phyloP scores from a whole-genome alignment of 108 stramenopile species.

The Pseudonitzschia delicatissima region DNA sequence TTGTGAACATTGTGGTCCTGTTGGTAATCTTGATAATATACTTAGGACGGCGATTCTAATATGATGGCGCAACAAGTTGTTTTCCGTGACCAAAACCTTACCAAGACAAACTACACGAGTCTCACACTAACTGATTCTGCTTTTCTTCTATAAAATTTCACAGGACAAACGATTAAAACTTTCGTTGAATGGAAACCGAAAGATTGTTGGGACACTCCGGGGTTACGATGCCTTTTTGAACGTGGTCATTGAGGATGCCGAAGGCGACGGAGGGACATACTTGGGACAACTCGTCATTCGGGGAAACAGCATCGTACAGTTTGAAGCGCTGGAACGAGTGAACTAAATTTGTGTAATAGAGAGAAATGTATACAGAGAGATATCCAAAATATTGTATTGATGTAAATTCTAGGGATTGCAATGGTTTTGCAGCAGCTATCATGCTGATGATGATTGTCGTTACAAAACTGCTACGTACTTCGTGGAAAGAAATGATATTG shows the following conservation, averaged over 20 bases:
- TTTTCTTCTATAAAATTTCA: neutral
- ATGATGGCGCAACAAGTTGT: neutral
- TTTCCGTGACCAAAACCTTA: neutral
- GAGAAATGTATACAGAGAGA: neutral
- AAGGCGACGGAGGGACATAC: slow-evolving; percentile 43
- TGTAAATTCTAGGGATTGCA: too few species aligned
- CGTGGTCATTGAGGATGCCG: slow-evolving; percentile 83
- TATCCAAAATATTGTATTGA: neutral
- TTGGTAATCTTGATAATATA: neutral
- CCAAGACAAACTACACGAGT: too few species aligned
- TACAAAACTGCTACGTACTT: too few species aligned
- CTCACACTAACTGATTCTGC: neutral
- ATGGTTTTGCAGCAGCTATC: too few species aligned
- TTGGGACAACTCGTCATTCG: slow-evolving; percentile 83
- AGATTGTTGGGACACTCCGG: slow-evolving; percentile 71
- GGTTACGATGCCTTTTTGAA: slow-evolving; percentile 91
- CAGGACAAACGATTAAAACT: slow-evolving; percentile 86
- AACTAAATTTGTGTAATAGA: slow-evolving; percentile 22
- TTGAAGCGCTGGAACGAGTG: slow-evolving; percentile 81
- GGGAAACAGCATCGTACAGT: slow-evolving; percentile 86
- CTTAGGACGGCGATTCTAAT: neutral
- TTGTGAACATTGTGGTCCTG: neutral
- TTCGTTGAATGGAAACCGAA: slow-evolving; percentile 80
- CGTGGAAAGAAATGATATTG: too few species aligned
- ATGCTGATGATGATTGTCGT: too few species aligned